Conservation (phyloP, 2,329 filamentous ascomycete genomes). For the Chaetomium olivaceum region DNA sequence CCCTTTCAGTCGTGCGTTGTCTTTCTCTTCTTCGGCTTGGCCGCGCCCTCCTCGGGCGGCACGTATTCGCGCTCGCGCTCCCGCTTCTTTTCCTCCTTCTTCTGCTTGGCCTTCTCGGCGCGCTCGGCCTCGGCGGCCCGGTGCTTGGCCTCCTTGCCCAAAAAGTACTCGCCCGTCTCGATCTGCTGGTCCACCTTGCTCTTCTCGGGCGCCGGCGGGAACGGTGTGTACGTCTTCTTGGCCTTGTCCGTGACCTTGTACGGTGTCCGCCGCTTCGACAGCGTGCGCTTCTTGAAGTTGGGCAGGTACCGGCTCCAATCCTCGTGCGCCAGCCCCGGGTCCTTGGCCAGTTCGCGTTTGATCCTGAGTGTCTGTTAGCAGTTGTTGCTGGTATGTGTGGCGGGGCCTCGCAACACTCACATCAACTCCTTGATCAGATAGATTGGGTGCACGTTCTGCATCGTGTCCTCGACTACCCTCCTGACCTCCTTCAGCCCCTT, state of each 20-base stretch:
- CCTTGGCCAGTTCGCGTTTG: conserved; percentile 30
- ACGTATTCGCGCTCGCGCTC: conserved; percentile 85
- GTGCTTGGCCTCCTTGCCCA: conserved; percentile 90
- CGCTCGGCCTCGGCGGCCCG: conserved; percentile 76
- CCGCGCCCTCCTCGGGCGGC: conserved; percentile 73
- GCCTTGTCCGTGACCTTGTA: conserved; percentile 87
- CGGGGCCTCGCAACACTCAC: conserved; percentile 16
- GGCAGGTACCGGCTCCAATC: conserved; percentile 96
- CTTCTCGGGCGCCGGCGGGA: conserved; percentile 96
- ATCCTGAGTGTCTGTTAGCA: conserved; percentile 26
- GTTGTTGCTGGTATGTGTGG: neutral
- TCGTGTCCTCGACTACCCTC: conserved; percentile 88
- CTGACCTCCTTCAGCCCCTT: conserved; percentile 93
- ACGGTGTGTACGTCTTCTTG: conserved; percentile 95
- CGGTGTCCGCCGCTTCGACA: conserved; percentile 80
- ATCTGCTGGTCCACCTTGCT: conserved; percentile 98
- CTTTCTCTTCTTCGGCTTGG: conserved; percentile 67
- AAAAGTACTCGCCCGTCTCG: conserved; percentile 95
- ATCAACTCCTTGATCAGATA: conserved; percentile 55
- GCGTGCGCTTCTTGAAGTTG: conserved; percentile 91
- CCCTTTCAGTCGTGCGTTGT: conserved; percentile 36
- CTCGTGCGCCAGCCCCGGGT: conserved; percentile 72
- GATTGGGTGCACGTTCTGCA: conserved; percentile 96
- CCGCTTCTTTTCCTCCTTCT: conserved; percentile 84
- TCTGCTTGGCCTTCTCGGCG: conserved; percentile 79